Base-by-base conservation (phyloP, 1,284 basidiomycete genomes). In the Calocybe gambosa region DNA sequence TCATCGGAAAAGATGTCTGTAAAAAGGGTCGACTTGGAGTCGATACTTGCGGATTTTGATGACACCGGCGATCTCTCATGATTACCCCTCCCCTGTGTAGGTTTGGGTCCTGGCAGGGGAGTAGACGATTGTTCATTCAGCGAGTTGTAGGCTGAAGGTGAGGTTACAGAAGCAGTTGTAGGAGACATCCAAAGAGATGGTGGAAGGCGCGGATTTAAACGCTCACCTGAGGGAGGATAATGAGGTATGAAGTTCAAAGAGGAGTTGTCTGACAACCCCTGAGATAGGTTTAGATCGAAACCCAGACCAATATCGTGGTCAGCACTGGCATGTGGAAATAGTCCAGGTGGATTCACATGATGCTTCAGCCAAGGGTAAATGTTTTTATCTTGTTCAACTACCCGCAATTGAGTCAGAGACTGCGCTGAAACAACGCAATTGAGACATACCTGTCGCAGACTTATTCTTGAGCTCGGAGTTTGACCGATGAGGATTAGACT, bases 141-240 rank as follows among this genome's bases (percentile, higher is more conserved):
- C 52, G 55, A 42, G 45, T 54, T 51, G 47, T 54, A 58, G 36
- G 54, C 51, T 52, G 55, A 45, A 52, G 53, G 50, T 45, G 57
- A 51, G 38, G 52, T 60, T 2, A 73, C 66, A 4, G 74, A 65
- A 13, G 76, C 64, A 42, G 73, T 76, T 9, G 78, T 68, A 34
- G 82, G 76, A 9, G 85, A 87, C 86, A 89, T 89, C 86, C 85
- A 89, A 39, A 88, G 65, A 36, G 84, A 85, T 2, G 86, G 85
- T 41, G 82, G 82, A 36, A 89, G 66, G 47, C 75, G 72, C 41
- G 67, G 57, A 55, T 68, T 68, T 42, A 75, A 70, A 56, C 76
- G 80, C 57, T 82, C 79, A 59, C 67, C 60, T 55, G 69, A 55
- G 51, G 62, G 58, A 46, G 58, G 56, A 55, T 63, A 63, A 40